These are phyloP conservation scores for Penicillium tannophilum DNA, from an alignment of 495 filamentous ascomycete species.

Conservation along the genomic window DNA sequence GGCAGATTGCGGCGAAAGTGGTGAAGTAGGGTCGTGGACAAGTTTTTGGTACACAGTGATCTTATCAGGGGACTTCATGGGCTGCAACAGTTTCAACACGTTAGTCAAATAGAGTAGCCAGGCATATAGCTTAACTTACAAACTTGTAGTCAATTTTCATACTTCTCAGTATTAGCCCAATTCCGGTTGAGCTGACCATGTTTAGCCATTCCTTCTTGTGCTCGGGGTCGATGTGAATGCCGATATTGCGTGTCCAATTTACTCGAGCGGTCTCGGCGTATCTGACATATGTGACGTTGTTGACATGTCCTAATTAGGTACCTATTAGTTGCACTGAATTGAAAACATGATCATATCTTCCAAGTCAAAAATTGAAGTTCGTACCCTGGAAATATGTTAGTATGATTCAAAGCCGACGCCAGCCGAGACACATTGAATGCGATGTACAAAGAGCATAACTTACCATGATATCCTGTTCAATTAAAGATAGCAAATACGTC, in stretches of 20 bases:
- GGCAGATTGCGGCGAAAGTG: slow-evolving; percentile 42
- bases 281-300: slow-evolving; percentile 81
- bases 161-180: slow-evolving; percentile 77
- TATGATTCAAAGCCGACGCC: not conserved
- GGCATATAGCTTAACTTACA: slow-evolving; percentile 50
- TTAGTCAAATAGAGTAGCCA: slow-evolving; percentile 13
- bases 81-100: slow-evolving; percentile 50
- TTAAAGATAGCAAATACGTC: not conserved
- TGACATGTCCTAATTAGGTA: slow-evolving; percentile 69
- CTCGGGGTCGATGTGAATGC: slow-evolving; percentile 64
- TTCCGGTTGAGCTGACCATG: slow-evolving; percentile 63
- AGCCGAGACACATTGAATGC: not conserved
- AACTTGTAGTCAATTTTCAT: slow-evolving; percentile 92
- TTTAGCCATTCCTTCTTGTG: slow-evolving; percentile 70
- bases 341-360: not conserved
- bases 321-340: not conserved
- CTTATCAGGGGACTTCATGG: slow-evolving; percentile 84
- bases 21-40: slow-evolving; percentile 46
- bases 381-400: slow-evolving; percentile 32
- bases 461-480: slow-evolving; percentile 60
- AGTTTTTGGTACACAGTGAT: slow-evolving; percentile 91
- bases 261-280: slow-evolving; percentile 85
- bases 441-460: slow-evolving; percentile 21
- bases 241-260: slow-evolving; percentile 81
- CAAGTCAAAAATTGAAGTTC: not conserved